Evolutionary conservation across 2,329 filamentous ascomycete species (phyloP).

Genomic region (Fusarium agapanthi): DNA sequence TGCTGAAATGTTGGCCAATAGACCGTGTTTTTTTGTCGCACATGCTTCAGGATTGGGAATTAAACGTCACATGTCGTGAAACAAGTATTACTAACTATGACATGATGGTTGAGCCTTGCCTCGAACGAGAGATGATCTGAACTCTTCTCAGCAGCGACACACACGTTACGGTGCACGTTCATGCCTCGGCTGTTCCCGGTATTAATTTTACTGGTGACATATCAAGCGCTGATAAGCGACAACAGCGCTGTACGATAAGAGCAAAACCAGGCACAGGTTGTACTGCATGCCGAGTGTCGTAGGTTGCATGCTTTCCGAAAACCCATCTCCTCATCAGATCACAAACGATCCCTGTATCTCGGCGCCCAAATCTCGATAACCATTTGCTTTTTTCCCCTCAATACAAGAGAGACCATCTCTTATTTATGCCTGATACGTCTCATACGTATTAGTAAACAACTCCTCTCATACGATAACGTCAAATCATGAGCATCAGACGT

Average conservation of each 20-base stretch:
- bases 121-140: neutral
- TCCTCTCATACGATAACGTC: neutral
- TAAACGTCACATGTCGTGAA: neutral
- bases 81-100: neutral
- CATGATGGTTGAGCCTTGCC: neutral
- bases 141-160: neutral
- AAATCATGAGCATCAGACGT: neutral
- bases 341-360: neutral
- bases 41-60: neutral
- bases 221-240: neutral
- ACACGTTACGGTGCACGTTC: neutral
- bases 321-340: neutral
- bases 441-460: too few relatives aligned
- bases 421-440: neutral
- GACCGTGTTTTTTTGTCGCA: rapidly evolving
- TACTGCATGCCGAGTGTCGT: neutral
- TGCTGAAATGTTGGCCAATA: neutral
- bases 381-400: neutral
- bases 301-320: conserved; percentile 10
- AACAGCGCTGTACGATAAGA: neutral
- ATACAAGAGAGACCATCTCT: neutral
- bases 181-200: conserved; percentile 7
- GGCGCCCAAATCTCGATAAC: neutral
- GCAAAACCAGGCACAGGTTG: neutral
- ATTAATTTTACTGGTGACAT: neutral